Conservation (phyloP, 768 basidiomycete genomes). For the Coprinopsis marcescibilis region DNA sequence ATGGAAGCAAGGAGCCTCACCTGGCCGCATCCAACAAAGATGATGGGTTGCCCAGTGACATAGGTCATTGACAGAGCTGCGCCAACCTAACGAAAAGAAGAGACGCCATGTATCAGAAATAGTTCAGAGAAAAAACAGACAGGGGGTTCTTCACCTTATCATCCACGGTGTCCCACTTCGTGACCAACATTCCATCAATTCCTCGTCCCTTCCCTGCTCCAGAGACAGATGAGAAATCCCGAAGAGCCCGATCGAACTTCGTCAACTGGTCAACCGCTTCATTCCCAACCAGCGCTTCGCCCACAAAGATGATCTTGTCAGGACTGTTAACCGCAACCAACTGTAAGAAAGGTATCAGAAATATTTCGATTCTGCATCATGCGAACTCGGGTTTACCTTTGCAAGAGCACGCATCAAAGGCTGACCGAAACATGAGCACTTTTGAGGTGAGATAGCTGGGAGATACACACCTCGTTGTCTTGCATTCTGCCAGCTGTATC, state of each 20-base stretch:
- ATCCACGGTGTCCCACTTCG: constrained; percentile 99
- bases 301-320: constrained; percentile 97
- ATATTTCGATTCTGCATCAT: not conserved
- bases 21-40: constrained; percentile 98
- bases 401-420: constrained; percentile 98
- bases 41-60: constrained; percentile 96
- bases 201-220: constrained; percentile 73
- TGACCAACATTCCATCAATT: constrained; percentile 97
- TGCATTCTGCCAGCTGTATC: constrained; percentile 99
- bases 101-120: constrained; percentile 1
- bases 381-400: constrained; percentile 57
- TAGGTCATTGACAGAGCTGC: constrained; percentile 99
- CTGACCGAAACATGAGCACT: no score
- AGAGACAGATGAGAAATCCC: constrained; percentile 81
- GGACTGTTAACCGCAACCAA: constrained; percentile 91
- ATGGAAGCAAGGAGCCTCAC: constrained; percentile 33
- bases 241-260: constrained; percentile 92
- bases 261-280: constrained; percentile 97
- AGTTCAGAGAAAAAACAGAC: not conserved
- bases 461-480: constrained; percentile 82
- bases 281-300: constrained; percentile 96
- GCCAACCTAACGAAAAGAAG: constrained; percentile 61
- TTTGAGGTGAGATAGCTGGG: not conserved
- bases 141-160: constrained; percentile 63
- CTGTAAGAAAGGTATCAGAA: constrained; percentile 30